Evolutionary conservation across 768 basidiomycete genomes (phyloP).

Genomic region (Lentinula guzmanii): DNA sequence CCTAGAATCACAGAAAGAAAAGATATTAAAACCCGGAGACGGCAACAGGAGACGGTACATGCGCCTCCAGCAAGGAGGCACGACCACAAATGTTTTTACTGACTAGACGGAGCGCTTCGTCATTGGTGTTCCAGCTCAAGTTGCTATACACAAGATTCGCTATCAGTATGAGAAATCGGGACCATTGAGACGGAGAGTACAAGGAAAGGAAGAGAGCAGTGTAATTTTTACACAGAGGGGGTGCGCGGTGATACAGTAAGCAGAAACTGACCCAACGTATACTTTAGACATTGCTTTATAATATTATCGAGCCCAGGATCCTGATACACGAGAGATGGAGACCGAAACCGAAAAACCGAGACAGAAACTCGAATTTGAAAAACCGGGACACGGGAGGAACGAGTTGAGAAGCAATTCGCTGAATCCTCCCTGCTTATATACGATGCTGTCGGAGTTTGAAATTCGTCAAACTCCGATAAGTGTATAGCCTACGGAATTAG

Average conservation of each 20-base stretch:
- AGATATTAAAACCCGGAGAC: conserved; percentile 34
- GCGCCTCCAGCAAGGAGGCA: conserved; percentile 17
- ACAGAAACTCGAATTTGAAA: conserved; percentile 37
- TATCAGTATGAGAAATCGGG: conserved; percentile 46
- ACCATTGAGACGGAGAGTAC: conserved; percentile 31
- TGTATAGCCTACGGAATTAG: conserved; percentile 18
- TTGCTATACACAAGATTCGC: conserved; percentile 63
- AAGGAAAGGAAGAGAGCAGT: conserved; percentile 29
- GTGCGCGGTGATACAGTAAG: conserved; percentile 34
- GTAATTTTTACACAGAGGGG: conserved; percentile 16
- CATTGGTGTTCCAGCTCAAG: conserved; percentile 94
- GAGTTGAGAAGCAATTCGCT: not conserved
- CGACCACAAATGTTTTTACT: conserved; percentile 46
- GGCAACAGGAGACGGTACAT: conserved; percentile 13
- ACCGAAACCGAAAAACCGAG: conserved; percentile 48
- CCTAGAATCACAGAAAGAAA: conserved; percentile 52
- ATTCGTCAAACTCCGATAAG: conserved; percentile 43
- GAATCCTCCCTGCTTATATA: conserved; percentile 30
- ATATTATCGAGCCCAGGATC: conserved; percentile 41
- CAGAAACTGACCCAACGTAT: conserved; percentile 90
- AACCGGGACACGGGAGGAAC: conserved; percentile 33
- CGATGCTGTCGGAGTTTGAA: conserved; percentile 14
- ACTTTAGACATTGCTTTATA: conserved; percentile 77
- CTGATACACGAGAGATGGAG: conserved; percentile 41
- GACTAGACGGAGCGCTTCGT: conserved; percentile 85